These are phyloP conservation scores for Fusarium sp. DNA, from an alignment of 2,329 filamentous ascomycete genomes.

Conservation along the genomic window DNA sequence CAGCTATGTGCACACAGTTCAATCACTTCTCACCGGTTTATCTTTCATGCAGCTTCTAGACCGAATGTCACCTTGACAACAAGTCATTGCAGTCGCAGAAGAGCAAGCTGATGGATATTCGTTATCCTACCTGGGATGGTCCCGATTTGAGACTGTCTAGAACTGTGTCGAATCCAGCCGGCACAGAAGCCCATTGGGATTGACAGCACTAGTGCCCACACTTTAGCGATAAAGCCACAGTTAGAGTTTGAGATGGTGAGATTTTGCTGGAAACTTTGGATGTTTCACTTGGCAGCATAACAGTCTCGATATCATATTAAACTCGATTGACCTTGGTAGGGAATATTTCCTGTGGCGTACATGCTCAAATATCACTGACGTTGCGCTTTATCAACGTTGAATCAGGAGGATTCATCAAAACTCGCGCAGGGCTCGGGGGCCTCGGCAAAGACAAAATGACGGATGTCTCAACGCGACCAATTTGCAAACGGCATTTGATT, in stretches of 20 bases:
- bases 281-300: conserved; percentile 33
- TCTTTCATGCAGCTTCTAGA: neutral
- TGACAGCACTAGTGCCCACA: conserved; percentile 27
- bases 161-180: conserved; percentile 2
- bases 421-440: conserved; percentile 43
- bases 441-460: conserved; percentile 39
- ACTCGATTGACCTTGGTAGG: conserved; percentile 1
- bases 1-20: neutral
- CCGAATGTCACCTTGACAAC: neutral
- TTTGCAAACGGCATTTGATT: conserved; percentile 28
- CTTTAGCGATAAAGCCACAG: conserved; percentile 27
- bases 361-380: conserved; percentile 9
- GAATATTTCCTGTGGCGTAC: neutral
- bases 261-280: conserved; percentile 19
- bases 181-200: conserved; percentile 16
- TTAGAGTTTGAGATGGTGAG: conserved; percentile 34
- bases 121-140: neutral
- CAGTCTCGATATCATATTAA: neutral
- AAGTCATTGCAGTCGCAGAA: neutral
- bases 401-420: conserved; percentile 31
- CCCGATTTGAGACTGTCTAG: conserved; percentile 4
- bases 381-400: conserved; percentile 17
- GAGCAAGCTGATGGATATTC: conserved; percentile 1
- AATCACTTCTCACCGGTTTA: neutral
- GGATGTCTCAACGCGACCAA: conserved; percentile 15